A percentile compares a stretch with the other conserved stretches of the same genome.
phyloP scores from a whole-genome alignment of 495 filamentous ascomycete genomes.

The Penicillium desertorum region DNA sequence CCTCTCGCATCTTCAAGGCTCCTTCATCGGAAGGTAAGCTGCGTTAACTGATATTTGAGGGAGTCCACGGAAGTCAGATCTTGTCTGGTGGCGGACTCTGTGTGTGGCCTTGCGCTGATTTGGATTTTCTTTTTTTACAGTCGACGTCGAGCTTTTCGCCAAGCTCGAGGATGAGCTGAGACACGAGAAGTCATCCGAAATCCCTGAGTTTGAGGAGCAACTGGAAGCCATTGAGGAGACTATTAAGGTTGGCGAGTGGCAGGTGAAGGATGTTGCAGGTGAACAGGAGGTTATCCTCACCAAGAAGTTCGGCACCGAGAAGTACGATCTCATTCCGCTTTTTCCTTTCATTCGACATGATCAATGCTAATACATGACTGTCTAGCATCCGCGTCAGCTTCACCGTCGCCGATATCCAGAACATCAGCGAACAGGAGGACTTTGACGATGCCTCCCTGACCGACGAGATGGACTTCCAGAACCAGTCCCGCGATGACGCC shows the following conservation, averaged over 20 bases:
- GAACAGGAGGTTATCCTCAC: constrained; percentile 83
- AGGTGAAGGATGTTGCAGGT: constrained; percentile 73
- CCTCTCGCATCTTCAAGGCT: constrained; percentile 56
- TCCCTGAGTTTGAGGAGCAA: constrained; percentile 49
- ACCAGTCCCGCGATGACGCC: constrained; percentile 47
- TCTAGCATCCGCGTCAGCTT: constrained; percentile 85
- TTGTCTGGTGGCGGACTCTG: background rate
- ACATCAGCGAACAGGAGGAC: constrained; percentile 62
- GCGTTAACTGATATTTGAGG: background rate
- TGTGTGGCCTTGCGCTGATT: constrained; percentile 13
- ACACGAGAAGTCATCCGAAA: constrained; percentile 46
- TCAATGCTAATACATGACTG: constrained; percentile 13
- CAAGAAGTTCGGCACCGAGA: constrained; percentile 83
- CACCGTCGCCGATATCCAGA: constrained; percentile 87
- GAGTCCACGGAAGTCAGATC: constrained; percentile 1
- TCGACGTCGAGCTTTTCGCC: constrained; percentile 48
- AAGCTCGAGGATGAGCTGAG: constrained; percentile 51
- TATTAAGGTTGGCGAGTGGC: constrained; percentile 69
- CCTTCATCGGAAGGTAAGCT: constrained; percentile 57
- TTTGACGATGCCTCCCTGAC: constrained; percentile 46
- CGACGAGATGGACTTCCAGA: constrained; percentile 53
- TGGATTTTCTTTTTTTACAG: constrained; percentile 25
- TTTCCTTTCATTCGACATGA: constrained; percentile 2
- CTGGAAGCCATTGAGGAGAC: constrained; percentile 74
- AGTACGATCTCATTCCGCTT: constrained; percentile 46